These are phyloP conservation scores for Leucaena leucocephala DNA, from an alignment of 306 rosid genomes.

Conservation along the genomic window DNA sequence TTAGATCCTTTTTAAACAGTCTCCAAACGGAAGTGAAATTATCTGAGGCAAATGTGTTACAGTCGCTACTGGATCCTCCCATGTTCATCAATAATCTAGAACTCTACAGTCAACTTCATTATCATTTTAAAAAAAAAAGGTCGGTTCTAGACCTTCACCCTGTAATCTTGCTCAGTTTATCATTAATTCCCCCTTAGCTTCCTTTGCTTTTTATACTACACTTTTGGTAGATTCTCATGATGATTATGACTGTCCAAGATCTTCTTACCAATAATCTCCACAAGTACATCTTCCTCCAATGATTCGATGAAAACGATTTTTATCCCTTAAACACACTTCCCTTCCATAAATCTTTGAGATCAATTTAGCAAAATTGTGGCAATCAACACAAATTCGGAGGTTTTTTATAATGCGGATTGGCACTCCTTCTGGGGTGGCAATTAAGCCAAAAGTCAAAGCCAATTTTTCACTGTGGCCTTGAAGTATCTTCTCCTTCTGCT, in stretches of 20 bases:
- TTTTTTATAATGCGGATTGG: slow-evolving; percentile 75
- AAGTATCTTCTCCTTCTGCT: slow-evolving; percentile 85
- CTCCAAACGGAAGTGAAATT: neutral
- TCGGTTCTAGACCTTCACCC: neutral
- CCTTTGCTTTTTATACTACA: neutral
- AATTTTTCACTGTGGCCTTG: slow-evolving; percentile 72
- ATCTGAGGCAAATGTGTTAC: neutral
- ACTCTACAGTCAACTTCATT: neutral
- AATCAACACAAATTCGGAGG: slow-evolving; percentile 87
- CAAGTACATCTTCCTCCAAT: slow-evolving; percentile 80
- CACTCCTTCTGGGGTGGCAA: slow-evolving; percentile 51
- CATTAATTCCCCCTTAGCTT: too few species aligned
- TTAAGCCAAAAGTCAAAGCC: slow-evolving; percentile 76
- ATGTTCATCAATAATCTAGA: neutral
- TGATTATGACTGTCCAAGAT: neutral
- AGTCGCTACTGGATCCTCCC: neutral
- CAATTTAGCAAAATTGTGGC: slow-evolving; percentile 83
- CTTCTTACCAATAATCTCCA: slow-evolving; percentile 35
- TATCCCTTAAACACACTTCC: slow-evolving; percentile 51
- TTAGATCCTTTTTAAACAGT: neutral
- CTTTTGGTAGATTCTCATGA: neutral
- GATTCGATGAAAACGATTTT: slow-evolving; percentile 51
- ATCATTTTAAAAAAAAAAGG: neutral
- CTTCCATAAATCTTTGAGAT: slow-evolving; percentile 61
- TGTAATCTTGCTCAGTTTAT: neutral